phyloP scores from a whole-genome alignment of 2,329 filamentous ascomycete species.

The Aureobasidium sp. region DNA sequence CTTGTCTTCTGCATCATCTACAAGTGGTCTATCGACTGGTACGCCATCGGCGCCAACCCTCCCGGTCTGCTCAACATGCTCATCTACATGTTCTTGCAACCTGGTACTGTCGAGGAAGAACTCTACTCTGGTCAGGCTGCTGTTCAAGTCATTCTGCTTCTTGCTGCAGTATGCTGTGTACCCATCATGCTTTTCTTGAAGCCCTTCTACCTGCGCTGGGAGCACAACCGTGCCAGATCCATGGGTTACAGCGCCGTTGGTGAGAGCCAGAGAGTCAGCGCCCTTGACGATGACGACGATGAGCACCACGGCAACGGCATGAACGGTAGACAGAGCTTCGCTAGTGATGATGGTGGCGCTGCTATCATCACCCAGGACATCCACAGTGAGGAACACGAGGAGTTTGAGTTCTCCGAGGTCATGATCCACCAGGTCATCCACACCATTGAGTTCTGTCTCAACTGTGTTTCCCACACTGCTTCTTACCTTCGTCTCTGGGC shows the following conservation, averaged over 20 bases:
- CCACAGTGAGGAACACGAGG: constrained; percentile 74
- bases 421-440: constrained; percentile 99
- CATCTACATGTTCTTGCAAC: constrained; percentile 98
- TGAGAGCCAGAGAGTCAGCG: constrained; percentile 79
- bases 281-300: constrained; percentile 78
- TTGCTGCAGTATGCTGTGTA: constrained; percentile 78
- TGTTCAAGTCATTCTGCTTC: constrained; percentile 69
- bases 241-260: constrained; percentile 90
- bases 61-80: constrained; percentile 96
- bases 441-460: constrained; percentile 98
- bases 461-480: constrained; percentile 97
- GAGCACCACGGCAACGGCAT: constrained; percentile 34
- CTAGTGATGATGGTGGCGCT: constrained; percentile 65
- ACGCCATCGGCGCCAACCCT: constrained; percentile 54
- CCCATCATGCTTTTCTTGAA: constrained; percentile 89
- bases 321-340: constrained; percentile 55
- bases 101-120: constrained; percentile 63
- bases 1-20: constrained; percentile 89
- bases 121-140: constrained; percentile 70
- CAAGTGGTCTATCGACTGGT: constrained; percentile 95
- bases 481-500: constrained; percentile 99
- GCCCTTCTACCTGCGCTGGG: constrained; percentile 87
- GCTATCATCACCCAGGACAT: constrained; percentile 87
- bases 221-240: constrained; percentile 82
- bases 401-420: constrained; percentile 93